phyloP scores from a whole-genome alignment of 495 filamentous ascomycete species.

The Trichoderma virens region DNA sequence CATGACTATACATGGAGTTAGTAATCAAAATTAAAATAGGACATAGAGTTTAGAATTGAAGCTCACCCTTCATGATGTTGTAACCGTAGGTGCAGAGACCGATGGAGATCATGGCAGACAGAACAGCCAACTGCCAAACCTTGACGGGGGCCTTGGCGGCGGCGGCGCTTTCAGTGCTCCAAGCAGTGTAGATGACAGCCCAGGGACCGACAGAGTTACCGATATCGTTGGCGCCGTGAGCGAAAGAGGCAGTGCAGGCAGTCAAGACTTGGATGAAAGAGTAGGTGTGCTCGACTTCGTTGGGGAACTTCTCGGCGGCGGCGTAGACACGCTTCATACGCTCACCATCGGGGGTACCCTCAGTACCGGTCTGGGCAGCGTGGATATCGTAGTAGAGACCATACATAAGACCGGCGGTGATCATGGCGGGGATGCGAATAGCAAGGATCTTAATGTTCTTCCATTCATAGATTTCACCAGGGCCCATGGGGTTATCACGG shows the following conservation, averaged over 20 bases:
- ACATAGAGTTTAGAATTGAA: constrained; percentile 5
- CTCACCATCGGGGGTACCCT: constrained; percentile 57
- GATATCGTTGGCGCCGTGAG: constrained; percentile 63
- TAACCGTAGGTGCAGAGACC: constrained; percentile 59
- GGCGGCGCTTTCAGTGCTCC: constrained; percentile 43
- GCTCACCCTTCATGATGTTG: constrained; percentile 49
- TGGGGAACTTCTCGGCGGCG: constrained; percentile 52
- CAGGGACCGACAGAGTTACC: constrained; percentile 59
- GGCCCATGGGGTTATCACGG: constrained; percentile 57
- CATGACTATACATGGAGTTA: constrained; percentile 32
- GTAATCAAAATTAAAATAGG: not conserved
- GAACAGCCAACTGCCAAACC: constrained; percentile 52
- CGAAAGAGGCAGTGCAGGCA: constrained; percentile 56
- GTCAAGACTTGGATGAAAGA: constrained; percentile 56
- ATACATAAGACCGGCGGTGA: constrained; percentile 51
- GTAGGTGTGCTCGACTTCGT: constrained; percentile 58
- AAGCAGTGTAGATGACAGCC: constrained; percentile 55
- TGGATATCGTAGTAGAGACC: constrained; percentile 70
- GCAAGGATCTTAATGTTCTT: constrained; percentile 51
- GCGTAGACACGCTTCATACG: constrained; percentile 56
- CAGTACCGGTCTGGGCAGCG: constrained; percentile 53
- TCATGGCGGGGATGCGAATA: constrained; percentile 53
- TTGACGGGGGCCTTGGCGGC: constrained; percentile 44
- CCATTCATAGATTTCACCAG: constrained; percentile 58
- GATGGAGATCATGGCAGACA: constrained; percentile 44